These are phyloP conservation scores for Vanrija humicola DNA, from an alignment of 1,284 basidiomycete genomes.

Conservation along the genomic window DNA sequence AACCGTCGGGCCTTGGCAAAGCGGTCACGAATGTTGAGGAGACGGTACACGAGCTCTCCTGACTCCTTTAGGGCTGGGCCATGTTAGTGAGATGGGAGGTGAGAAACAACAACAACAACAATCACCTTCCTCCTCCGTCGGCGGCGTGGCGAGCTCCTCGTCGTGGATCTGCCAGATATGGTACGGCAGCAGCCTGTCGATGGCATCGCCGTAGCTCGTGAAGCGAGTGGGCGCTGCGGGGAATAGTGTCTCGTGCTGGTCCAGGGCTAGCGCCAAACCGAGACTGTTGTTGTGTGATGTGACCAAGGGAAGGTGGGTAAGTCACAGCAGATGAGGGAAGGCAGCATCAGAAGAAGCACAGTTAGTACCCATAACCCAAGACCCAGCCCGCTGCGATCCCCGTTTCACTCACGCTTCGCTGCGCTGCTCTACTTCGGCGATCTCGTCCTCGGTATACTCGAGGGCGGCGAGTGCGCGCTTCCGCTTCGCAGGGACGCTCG, in stretches of 20 bases:
- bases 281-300: conserved; percentile 17
- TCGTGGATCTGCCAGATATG: conserved; percentile 45
- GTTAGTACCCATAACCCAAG: background rate
- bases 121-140: conserved; percentile 12
- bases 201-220: conserved; percentile 30
- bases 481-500: conserved; percentile 1
- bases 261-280: conserved; percentile 31
- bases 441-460: conserved; percentile 6
- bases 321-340: no score
- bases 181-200: conserved; percentile 39
- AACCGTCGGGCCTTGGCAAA: conserved; percentile 25
- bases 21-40: conserved; percentile 26
- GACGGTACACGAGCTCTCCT: conserved; percentile 15
- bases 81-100: background rate
- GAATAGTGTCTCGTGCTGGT: conserved; percentile 33
- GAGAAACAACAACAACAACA: background rate
- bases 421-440: conserved; percentile 11
- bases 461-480: conserved; percentile 10
- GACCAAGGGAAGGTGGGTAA: background rate
- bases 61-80: conserved; percentile 15
- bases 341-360: background rate
- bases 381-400: background rate
- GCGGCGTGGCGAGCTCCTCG: conserved; percentile 28
- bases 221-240: conserved; percentile 24
- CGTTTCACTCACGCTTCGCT: conserved; percentile 7